Evolutionary conservation across 306 rosid species (phyloP), one percentile per base, ranked within the genome.

Genomic region (Calophaca sinica): DNA sequence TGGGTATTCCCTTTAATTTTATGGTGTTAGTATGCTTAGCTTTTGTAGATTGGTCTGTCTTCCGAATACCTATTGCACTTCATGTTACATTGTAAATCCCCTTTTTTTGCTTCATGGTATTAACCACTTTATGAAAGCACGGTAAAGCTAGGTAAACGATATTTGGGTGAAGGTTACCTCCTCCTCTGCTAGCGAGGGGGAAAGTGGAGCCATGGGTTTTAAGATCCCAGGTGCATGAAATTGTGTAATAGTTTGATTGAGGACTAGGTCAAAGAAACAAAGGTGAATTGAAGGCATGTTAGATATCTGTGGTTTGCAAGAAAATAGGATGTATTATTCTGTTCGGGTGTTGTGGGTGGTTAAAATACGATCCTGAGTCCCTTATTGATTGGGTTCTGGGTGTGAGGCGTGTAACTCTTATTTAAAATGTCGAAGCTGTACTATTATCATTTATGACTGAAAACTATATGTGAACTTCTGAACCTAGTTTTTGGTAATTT

Each of bases 1-100:
- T 94, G 80, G 42, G 94, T 82, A 54, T 84, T 67, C 60, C 15
- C 62, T 75, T 76, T 84, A 71, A 76, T 62, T 78, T 38, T 14
- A 15, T 61, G 68, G 38, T 14, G 29, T 51, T 51, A 58, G 6
- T 33, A 13, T 63, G 75, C 70, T 57, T 20, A n/a, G 62, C 31
- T 48, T 59, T 60, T 62, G 28, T 72, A 46, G 49, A 53, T 10
- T 48, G 38, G 9, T 75, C 5, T 28, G 32, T 50, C 57, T 54
- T 26, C 35, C 5, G 3, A 53, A 13, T 75, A n/a, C 20, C 41
- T 28, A 12, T 46, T 7, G 26, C n/a, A 15, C 38, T 59, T 58
- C 51, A 9, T 45, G 54, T 70, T 45, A 20, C 48, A 12, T 28
- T 7, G 7, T 26, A n/a, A 15, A 9, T 29, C 13, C 33, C 36